These are phyloP conservation scores for Schwanniomyces occidentalis DNA, from an alignment of 805 yeast genomes.

Conservation along the genomic window DNA sequence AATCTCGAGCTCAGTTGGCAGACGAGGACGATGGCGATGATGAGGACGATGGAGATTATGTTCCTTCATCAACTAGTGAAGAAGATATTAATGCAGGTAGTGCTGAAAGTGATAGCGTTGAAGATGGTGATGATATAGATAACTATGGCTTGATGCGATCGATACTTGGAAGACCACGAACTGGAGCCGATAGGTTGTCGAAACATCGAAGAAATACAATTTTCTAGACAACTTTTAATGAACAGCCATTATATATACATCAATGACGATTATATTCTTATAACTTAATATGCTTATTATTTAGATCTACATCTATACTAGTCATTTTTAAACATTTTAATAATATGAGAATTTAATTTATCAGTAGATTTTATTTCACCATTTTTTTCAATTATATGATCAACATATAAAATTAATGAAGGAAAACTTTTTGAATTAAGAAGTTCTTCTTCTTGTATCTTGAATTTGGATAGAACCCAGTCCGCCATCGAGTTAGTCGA, in stretches of 20 bases:
- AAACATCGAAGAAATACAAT: slow-evolving; percentile 8
- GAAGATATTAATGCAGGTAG: slow-evolving; percentile 1
- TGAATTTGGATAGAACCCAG: slow-evolving; percentile 43
- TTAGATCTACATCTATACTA: neutral
- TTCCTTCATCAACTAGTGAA: slow-evolving; percentile 2
- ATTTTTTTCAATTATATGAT: slow-evolving; percentile 13
- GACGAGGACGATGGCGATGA: slow-evolving; percentile 10
- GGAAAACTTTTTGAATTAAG: slow-evolving; percentile 12
- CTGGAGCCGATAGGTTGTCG: neutral
- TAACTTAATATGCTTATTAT: neutral
- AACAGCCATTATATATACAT: neutral
- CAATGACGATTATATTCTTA: neutral
- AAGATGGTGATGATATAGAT: neutral
- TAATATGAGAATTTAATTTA: slow-evolving; percentile 16
- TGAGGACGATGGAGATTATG: slow-evolving; percentile 5
- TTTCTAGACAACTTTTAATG: slow-evolving; percentile 4
- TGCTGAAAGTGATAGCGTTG: neutral
- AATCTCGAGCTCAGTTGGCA: slow-evolving; percentile 1
- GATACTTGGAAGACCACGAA: no score
- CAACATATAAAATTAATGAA: slow-evolving; percentile 11
- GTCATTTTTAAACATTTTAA: neutral
- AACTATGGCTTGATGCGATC: no score
- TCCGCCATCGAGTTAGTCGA: slow-evolving; percentile 33
- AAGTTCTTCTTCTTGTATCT: slow-evolving; percentile 19
- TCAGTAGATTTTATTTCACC: slow-evolving; percentile 19